Base-by-base conservation (phyloP, 2,329 filamentous ascomycete species). In the Macrophomina phaseolina region DNA sequence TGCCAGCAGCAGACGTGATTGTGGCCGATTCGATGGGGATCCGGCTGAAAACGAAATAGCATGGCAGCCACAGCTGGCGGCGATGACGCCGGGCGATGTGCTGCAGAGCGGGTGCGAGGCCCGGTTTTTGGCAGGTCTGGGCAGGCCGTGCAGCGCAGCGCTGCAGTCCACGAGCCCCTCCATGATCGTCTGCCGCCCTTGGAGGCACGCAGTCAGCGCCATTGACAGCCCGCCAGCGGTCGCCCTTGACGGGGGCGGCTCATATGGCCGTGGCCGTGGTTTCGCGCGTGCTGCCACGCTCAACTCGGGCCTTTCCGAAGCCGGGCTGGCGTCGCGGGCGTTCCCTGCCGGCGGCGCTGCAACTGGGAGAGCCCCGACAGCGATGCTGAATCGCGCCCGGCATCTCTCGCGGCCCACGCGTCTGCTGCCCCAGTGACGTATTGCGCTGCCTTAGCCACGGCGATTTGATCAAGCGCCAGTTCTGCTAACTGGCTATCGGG, bases 241-340 rank as follows among this genome's bases (percentile, higher is more conserved):
- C 48, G 61, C 34, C 18, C 38, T 30, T 18, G 28, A 36, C 7
- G 12, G n/a, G n/a, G 11, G 52, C 52, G 34, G 52, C 30, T 23
- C 28, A 23, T 8, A n/a, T 30, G 8, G 28, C 55, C 18, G 46
- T 53, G 48, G 28, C 55, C 18, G 46, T 53, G 48, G 28, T 40
- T 34, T 40, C 36, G 61, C 61, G 42, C 48, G 30, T 11, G 16
- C 61, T 64, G 60, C 60, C 48, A 38, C 46, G 40, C 48, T 28
- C 56, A 46, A 66, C 48, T 62, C 65, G 56, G 65, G 28, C 65
- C 53, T 66, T 61, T 61, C 55, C 55, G 53, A 60, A 62, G 56
- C 55, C 65, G 53, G 40, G 45, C 64, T 56, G 46, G 64, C 64
- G 45, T 49, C n/a, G 58, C 58, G 58, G 58, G 58, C 45, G 42